Evolutionary conservation across 2,329 filamentous ascomycete species (phyloP), one percentile per base, ranked within the genome.

Genomic region (Macroventuria anomochaeta): DNA sequence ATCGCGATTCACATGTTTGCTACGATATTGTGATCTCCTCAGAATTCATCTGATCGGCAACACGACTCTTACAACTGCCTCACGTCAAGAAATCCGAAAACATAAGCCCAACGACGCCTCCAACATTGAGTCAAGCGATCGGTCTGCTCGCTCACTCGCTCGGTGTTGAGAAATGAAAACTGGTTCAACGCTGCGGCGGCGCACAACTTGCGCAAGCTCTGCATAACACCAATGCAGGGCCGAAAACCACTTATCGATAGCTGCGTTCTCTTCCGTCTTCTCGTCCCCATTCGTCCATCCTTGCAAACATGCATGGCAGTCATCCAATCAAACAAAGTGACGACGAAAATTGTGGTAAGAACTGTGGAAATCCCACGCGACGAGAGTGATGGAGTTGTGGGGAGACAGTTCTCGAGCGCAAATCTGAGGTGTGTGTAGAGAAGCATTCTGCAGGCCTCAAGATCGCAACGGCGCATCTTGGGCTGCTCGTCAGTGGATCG

Each of bases 201-300:
- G 39, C 23, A 37, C 18, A 39, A 11, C 29, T 40, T 46, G 42
- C 54, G 42, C 38, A 57, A 43, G 29, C 2, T 40, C n/a, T 57
- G 59, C 53, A 58, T 41, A 46, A 50, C 47, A 41, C 62, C 62
- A 60, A 62, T 58, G 57, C 57, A 59, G 37, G 48, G 47, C 41
- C 42, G 23, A 15, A 34, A 41, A 20, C 52, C 15, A 26, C 49
- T 48, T 59, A 59, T 63, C 55, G 56, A 63, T 58, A 60, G 53
- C 53, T 58, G 44, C 59, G 54, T 52, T 60, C 54, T 47, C 36
- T 1, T 2, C 13, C 15, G 7, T 23, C 4, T 1, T 8, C 4
- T 1, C 12, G 17, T 36, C 17, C n/a, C 34, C 5, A 53, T 53
- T 53, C 43, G 51, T 15, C 17, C 1, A 17, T 20, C n/a, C 17